Evolutionary conservation across 768 basidiomycete genomes (phyloP), one percentile per base, ranked within the genome.

Genomic region (Podaxis mareebaensis): DNA sequence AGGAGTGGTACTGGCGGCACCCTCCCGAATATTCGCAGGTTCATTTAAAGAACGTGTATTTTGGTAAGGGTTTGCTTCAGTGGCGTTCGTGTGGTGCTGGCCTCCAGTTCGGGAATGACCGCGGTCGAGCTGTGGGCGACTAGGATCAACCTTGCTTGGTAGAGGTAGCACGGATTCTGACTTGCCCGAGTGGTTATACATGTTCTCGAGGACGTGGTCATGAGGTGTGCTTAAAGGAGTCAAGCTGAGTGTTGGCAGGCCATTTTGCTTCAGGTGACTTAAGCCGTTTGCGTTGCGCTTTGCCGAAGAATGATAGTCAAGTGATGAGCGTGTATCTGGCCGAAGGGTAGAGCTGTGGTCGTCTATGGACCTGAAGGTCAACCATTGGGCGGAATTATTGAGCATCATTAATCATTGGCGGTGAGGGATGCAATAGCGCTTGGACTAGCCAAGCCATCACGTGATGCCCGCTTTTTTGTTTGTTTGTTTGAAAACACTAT

Each of bases 161-260:
- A 62, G 30, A 17, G 61, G 61, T 22, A 62, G 40, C 5, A 30
- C 61, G 40, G 53, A 24, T 15, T 62, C 61, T 24, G 61, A 62
- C 44, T 38, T 46, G 42, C 30, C 53, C 20, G 53, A 17, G 30
- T 55, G 53, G 10, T 54, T 55, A 28, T 62, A 62, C 53, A 62
- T 48, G 22, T 55, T 48, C 12, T 62, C 53, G 30, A 62, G 61
- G 26, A 62, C 30, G 7, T 26, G 30, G 44, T 62, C 61, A 55
- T 62, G 61, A 48, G 61, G 53, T 46, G 61, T 62, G 33, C 61
- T 62, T 33, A 62, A 26, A 55, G 61, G 33, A 38, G 53, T 55
- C 10, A 62, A 36, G 44, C 53, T 62, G 39, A 53, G 12, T 20
- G 53, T 39, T 30, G 53, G 60, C 22, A 54, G 28, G 42, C 28